phyloP scores from a whole-genome alignment of 2,329 filamentous ascomycete species.

The Gremmenia infestans region DNA sequence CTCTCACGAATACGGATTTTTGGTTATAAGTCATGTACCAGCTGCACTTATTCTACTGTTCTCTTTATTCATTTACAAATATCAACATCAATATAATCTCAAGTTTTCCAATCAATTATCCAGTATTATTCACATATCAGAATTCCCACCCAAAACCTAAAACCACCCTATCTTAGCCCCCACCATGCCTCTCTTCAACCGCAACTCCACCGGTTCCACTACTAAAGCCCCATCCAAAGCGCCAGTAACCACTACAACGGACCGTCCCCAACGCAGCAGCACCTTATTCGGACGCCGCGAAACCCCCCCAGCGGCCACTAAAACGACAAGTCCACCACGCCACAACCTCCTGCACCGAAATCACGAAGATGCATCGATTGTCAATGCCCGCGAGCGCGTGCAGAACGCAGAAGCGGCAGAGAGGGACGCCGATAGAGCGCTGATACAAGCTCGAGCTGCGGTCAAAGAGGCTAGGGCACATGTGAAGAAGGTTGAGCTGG shows the following conservation, averaged over 20 bases:
- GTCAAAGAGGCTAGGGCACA: conserved; percentile 61
- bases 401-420: conserved; percentile 59
- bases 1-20: background rate
- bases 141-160: background rate
- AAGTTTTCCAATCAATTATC: background rate
- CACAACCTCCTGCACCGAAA: conserved; percentile 37
- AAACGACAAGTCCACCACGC: conserved; percentile 24
- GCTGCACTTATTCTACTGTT: background rate
- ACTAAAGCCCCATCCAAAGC: background rate
- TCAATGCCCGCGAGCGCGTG: conserved; percentile 56
- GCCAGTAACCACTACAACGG: conserved; percentile 1
- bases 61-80: background rate
- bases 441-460: conserved; percentile 51
- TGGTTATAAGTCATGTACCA: background rate
- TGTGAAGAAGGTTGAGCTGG: conserved; percentile 57
- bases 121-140: background rate
- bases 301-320: conserved; percentile 23
- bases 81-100: background rate
- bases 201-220: background rate
- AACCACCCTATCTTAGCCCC: background rate
- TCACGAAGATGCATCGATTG: conserved; percentile 57
- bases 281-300: conserved; percentile 35
- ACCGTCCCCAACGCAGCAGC: conserved; percentile 3
- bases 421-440: conserved; percentile 58
- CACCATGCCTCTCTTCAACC: conserved; percentile 19